Base-by-base conservation (phyloP, 371 early-diverging fungal species). In the Funneliformis caledonium region DNA sequence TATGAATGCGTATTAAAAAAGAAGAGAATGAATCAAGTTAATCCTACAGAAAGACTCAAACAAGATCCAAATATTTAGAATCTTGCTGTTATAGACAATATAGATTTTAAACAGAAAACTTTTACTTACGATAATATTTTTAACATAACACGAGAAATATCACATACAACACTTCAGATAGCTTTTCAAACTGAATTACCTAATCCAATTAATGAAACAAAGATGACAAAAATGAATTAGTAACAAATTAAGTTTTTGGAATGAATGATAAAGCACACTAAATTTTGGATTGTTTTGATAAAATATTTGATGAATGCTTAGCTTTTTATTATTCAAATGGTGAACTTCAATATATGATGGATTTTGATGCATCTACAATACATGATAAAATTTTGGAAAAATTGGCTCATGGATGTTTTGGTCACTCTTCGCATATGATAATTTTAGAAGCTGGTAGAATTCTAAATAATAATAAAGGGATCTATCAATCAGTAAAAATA, bases 71-170 rank as follows among this genome's bases (percentile, higher is more conserved):
- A 48, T 48, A 73, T 56, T 19, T 73, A 56, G 52, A 73, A 73
- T n/a, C 31, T 73, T 56, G 33, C 26, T 59, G 56, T 73, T 52
- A 59, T 73, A 12, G 52, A 73, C 12, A 73, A 56, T 3, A 73
- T 26, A 26, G 26, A 26, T 26, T 26, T 26, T 26, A 26, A 26
- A 26, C 26, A 26, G 26, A 26, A 26, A 26, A 26, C 26, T 26
- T 26, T 26, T 26, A 26, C 26, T 26, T 26, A 26, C 0, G 26
- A 0, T 26, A 26, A 26, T 26, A 26, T 26, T 26, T 26, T 26
- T 26, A 0, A 26, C 26, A 0, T 26, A 26, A 26, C 0, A 26
- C 0, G 26, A 26, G 26, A 26, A 26, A 26, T 0, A 26, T 26
- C 26, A 26, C 0, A 26, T 26, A 26, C 26, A 26, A 26, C 26